These are phyloP conservation scores for Nepenthes mirabilis DNA, from an alignment of 148 eudicot genomes.

Conservation along the genomic window DNA sequence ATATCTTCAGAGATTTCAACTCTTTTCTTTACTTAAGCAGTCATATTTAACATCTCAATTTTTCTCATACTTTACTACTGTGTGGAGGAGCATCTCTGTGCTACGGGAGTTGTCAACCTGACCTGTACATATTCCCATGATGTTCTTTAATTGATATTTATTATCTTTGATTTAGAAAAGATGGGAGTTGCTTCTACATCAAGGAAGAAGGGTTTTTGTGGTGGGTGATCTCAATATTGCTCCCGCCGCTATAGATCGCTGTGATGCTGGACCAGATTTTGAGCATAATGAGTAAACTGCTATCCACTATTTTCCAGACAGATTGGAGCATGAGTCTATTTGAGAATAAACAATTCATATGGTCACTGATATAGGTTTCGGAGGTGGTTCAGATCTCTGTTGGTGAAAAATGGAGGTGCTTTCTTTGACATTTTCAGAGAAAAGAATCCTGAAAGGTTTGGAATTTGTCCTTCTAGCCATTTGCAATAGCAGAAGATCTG, in stretches of 20 bases:
- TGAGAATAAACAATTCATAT: not conserved
- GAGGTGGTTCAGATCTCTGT: slow-evolving; percentile 73
- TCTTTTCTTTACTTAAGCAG: no score
- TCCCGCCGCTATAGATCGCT: slow-evolving; percentile 81
- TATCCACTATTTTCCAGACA: not conserved
- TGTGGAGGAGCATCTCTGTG: no score
- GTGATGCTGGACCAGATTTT: slow-evolving; percentile 86
- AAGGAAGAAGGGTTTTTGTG: slow-evolving; percentile 59
- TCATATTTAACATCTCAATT: no score
- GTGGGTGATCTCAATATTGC: slow-evolving; percentile 96
- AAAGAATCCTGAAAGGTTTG: slow-evolving; percentile 63
- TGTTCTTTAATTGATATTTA: slow-evolving; percentile 10
- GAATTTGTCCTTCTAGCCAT: slow-evolving; percentile 1
- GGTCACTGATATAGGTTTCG: slow-evolving; percentile 52
- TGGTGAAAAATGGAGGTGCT: slow-evolving; percentile 58
- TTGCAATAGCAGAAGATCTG: not conserved
- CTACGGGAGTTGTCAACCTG: not conserved
- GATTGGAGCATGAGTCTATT: not conserved
- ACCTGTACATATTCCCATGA: not conserved
- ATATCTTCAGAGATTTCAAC: no score
- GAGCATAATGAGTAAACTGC: slow-evolving; percentile 75
- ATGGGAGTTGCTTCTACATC: slow-evolving; percentile 63
- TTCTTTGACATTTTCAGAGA: slow-evolving; percentile 67
- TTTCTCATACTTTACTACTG: no score
- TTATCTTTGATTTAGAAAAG: slow-evolving; percentile 64